phyloP scores from a whole-genome alignment of 1,284 basidiomycete species.

The Paramarasmius palmivorus region DNA sequence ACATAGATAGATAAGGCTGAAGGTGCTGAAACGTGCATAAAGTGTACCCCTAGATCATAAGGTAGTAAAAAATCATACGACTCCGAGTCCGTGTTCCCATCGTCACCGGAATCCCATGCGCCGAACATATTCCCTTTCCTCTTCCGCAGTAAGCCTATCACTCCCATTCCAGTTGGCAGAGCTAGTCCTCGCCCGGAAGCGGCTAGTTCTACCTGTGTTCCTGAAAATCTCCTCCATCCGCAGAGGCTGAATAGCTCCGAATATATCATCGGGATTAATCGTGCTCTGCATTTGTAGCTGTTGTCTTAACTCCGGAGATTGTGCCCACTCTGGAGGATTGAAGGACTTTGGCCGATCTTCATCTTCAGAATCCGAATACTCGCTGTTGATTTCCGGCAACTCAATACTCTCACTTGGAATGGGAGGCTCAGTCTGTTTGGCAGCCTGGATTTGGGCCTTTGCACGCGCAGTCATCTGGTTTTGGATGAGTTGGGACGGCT shows the following conservation, averaged over 20 bases:
- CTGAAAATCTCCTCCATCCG: constrained; percentile 87
- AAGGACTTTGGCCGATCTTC: constrained; percentile 73
- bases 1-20: too few species aligned
- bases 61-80: too few species aligned
- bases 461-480: constrained; percentile 67
- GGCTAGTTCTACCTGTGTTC: constrained; percentile 54
- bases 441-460: constrained; percentile 65
- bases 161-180: constrained; percentile 92
- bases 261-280: constrained; percentile 91
- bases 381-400: constrained; percentile 91
- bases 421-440: constrained; percentile 47
- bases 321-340: constrained; percentile 85
- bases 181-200: constrained; percentile 86
- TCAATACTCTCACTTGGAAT: constrained; percentile 82
- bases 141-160: constrained; percentile 80
- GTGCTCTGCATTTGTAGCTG: constrained; percentile 80
- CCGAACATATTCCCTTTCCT: constrained; percentile 83
- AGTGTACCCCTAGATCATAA: too few species aligned
- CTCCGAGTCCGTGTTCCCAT: too few species aligned
- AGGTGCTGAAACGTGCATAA: too few species aligned
- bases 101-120: constrained; percentile 80
- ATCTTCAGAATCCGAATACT: constrained; percentile 94
- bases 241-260: constrained; percentile 82
- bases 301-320: constrained; percentile 80
- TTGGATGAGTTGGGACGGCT: constrained; percentile 65